Percentiles rank a stretch among this genome's conserved stretches.
phyloP scores from a whole-genome alignment of 139 green algal species.

The Ulvella scutata region DNA sequence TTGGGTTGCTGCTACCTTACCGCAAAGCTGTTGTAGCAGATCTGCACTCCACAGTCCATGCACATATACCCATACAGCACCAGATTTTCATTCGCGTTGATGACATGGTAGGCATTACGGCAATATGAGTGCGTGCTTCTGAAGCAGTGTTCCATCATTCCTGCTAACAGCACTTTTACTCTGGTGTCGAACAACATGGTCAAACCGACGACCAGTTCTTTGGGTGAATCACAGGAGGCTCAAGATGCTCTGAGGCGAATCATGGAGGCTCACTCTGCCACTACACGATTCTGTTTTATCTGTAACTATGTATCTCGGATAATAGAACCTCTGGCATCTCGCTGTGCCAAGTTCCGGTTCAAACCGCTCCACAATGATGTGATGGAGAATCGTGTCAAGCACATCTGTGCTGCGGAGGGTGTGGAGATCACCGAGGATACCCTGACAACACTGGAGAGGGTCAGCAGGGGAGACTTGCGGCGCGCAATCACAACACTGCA shows the following conservation, averaged over 20 bases:
- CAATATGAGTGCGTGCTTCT: background rate
- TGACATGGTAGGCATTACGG: no score
- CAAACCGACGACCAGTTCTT: background rate
- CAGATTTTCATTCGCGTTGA: no score
- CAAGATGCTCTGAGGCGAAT: slow-evolving; percentile 93
- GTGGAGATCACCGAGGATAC: slow-evolving; percentile 39
- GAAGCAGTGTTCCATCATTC: no score
- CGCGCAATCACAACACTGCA: slow-evolving; percentile 84
- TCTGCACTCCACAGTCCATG: no score
- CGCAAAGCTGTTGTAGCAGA: no score
- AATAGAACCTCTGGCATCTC: slow-evolving; percentile 88
- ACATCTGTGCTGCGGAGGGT: slow-evolving; percentile 61
- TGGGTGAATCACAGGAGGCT: slow-evolving; percentile 43
- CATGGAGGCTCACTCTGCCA: slow-evolving; percentile 83
- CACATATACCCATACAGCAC: no score
- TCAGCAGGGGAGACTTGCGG: slow-evolving; percentile 72
- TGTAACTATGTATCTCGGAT: slow-evolving; percentile 99
- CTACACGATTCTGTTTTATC: slow-evolving; percentile 94
- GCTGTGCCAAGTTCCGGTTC: slow-evolving; percentile 85
- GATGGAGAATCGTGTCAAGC: slow-evolving; percentile 45
- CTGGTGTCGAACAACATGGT: background rate
- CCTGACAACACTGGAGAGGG: slow-evolving; percentile 34
- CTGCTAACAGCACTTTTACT: background rate
- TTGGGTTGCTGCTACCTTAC: no score
- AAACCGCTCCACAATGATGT: slow-evolving; percentile 32